Evolutionary conservation across 1,139 yeast genomes (phyloP), one percentile per base, ranked within the genome.

Genomic region (Suhomyces anneliseae): DNA sequence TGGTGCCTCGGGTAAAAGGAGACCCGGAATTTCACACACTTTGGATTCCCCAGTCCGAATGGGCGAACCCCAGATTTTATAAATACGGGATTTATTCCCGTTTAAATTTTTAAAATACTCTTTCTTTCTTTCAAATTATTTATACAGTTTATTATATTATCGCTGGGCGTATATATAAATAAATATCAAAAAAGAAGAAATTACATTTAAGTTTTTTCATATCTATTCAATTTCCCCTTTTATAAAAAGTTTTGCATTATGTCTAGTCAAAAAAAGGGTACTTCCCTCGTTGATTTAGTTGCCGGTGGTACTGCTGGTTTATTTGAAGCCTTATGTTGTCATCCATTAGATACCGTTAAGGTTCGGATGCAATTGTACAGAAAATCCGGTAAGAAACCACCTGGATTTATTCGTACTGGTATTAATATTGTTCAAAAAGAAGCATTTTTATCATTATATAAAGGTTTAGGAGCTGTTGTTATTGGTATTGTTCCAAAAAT

Each of bases 261-360:
- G 64, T 52, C 67, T 31, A 56, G 62, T 14, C 62, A 65, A 48
- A 62, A 61, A 46, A 66, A 72, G 46, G 73, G 73, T 43, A 71
- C 64, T 50, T 65, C 76, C 38, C 82, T 86, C 36, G 81, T 88
- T 51, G 96, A 90, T 66, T 79, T 92, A 60, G 76, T 90, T 47
- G 95, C 98, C 40, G 99, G 99, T 57, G 99, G 99, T 61, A 85
- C 95, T 11, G 99, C 99, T 15, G 99, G 99, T 52, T 78, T 92
- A 53, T 89, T 90, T 65, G 99, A 93, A 73, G 99, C 98, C 19
- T 78, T 93, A 56, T 85, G 95, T 66, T 93, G 99, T 69, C 99
- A 93, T 68, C 98, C 98, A 11, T 79, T 92, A 61, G 93, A 86
- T 62, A 93, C 99, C 42, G 89, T 93, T 66, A 93, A 93, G 71